Conservation (phyloP, 2,329 filamentous ascomycete species). For the Ophiosphaerella narmari region DNA sequence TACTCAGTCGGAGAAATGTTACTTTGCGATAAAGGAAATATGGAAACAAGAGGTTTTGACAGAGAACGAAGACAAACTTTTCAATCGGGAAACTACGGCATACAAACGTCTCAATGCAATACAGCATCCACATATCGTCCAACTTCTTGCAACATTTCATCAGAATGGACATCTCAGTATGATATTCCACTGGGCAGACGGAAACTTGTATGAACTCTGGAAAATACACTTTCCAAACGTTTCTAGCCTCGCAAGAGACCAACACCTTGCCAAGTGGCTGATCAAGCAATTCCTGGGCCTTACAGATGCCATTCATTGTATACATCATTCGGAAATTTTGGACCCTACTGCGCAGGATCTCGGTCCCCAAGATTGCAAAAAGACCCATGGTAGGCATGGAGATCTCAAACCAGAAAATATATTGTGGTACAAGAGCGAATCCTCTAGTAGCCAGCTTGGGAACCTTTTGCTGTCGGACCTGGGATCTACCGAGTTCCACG, state of each 20-base stretch:
- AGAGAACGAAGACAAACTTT: no score
- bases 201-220: constrained; percentile 10
- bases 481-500: constrained; percentile 41
- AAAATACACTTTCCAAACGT: neutral
- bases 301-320: constrained; percentile 2
- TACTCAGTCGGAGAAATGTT: neutral
- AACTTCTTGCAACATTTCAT: constrained; percentile 11
- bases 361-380: neutral
- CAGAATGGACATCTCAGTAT: constrained; percentile 3
- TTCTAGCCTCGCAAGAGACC: neutral
- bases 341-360: neutral
- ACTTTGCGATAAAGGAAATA: constrained; percentile 5
- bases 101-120: constrained; percentile 1
- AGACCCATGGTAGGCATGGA: constrained; percentile 11
- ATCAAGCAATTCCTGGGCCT: constrained; percentile 8
- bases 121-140: constrained; percentile 6
- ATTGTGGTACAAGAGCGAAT: constrained; percentile 6
- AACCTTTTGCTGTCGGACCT: constrained; percentile 40
- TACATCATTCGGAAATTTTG: constrained; percentile 7
- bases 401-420: constrained; percentile 19
- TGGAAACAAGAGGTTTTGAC: neutral
- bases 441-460: neutral
- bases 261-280: constrained; percentile 5
- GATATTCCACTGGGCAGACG: constrained; percentile 16
- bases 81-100: neutral